Conservation (phyloP, 805 yeast species). For the Yamadazyma sp. region DNA sequence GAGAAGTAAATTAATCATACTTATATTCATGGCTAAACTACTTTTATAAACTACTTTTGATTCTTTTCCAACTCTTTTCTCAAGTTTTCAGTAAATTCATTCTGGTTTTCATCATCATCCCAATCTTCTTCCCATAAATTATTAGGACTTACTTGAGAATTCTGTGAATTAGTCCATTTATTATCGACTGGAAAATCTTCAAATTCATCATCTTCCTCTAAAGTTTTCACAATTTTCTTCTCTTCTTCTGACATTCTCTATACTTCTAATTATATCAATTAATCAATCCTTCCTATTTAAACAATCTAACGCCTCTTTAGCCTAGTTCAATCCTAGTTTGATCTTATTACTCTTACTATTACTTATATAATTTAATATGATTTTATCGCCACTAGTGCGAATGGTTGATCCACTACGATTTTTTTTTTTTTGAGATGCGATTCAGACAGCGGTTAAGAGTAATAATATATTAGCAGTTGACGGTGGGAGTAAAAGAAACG, state of each 20-base stretch:
- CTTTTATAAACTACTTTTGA: conserved; percentile 12
- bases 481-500: too few species aligned
- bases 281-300: too few species aligned
- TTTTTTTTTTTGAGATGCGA: too few species aligned
- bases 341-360: too few species aligned
- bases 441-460: too few species aligned
- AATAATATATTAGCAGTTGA: too few species aligned
- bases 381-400: too few species aligned
- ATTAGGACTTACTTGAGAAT: conserved; percentile 49
- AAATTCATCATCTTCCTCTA: conserved; percentile 96
- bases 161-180: conserved; percentile 65
- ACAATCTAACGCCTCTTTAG: too few species aligned
- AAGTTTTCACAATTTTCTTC: conserved; percentile 54
- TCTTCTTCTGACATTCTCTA: conserved; percentile 15
- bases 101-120: conserved; percentile 95
- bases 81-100: conserved; percentile 75
- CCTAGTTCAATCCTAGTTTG: too few species aligned
- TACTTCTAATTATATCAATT: too few species aligned
- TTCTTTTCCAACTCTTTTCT: conserved; percentile 44
- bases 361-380: too few species aligned
- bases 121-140: conserved; percentile 95
- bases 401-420: too few species aligned
- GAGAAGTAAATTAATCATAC: not conserved
- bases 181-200: conserved; percentile 93
- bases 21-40: conserved; percentile 1